phyloP scores from a whole-genome alignment of 2,329 filamentous ascomycete genomes.

The Phialocephala subalpina region DNA sequence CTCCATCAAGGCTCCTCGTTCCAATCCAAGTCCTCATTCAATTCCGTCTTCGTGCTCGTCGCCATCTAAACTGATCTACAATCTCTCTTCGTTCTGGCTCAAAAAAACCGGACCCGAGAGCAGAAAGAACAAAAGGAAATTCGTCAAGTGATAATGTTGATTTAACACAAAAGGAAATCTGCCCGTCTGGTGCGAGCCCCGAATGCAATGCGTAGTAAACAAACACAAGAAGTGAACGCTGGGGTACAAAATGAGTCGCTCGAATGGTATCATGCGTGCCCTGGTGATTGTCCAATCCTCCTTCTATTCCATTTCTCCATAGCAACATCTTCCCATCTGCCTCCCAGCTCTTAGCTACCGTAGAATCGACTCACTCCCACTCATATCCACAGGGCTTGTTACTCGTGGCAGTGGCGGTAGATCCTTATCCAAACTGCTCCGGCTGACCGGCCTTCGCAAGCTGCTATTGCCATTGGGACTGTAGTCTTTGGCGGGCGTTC shows the following conservation, averaged over 20 bases:
- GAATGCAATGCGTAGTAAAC: constrained; percentile 21
- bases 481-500: constrained; percentile 37
- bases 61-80: constrained; percentile 24
- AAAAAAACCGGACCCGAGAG: constrained; percentile 15
- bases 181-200: constrained; percentile 19
- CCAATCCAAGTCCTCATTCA: constrained; percentile 7
- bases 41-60: not conserved
- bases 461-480: constrained; percentile 33
- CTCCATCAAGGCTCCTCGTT: not conserved
- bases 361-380: constrained; percentile 13
- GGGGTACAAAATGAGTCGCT: constrained; percentile 24
- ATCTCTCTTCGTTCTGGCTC: constrained; percentile 21
- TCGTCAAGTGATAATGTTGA: constrained; percentile 24
- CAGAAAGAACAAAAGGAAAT: constrained; percentile 22
- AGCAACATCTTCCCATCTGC: not conserved
- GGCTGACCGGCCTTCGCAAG: constrained; percentile 50
- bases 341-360: not conserved
- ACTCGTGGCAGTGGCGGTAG: constrained; percentile 61
- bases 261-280: constrained; percentile 36
- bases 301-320: not conserved
- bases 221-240: constrained; percentile 23
- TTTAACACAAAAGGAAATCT: constrained; percentile 21
- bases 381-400: constrained; percentile 28
- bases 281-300: constrained; percentile 10
- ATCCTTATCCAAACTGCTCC: constrained; percentile 67